Percentiles rank a stretch among this genome's conserved stretches.
Evolutionary conservation across 441 rosid genomes (phyloP).

Genomic region (Populus hybrid): DNA sequence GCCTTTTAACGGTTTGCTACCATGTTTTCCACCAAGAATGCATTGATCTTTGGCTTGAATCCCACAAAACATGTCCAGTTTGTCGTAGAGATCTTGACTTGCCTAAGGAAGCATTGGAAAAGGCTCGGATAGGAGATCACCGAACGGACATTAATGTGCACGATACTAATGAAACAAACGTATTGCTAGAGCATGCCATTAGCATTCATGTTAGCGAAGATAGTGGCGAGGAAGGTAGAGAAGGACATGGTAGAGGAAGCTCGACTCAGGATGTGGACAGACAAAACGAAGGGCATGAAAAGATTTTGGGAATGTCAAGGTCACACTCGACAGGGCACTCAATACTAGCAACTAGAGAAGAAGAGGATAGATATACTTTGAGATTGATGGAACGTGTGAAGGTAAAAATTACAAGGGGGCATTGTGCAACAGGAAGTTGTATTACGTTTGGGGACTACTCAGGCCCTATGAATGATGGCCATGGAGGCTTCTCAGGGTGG

Average conservation of each 20-base stretch:
- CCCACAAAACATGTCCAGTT: constrained; percentile 82
- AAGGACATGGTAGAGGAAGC: not conserved
- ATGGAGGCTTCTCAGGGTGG: constrained; percentile 36
- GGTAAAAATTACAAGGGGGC: constrained; percentile 44
- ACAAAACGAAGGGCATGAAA: constrained; percentile 13
- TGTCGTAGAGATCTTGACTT: constrained; percentile 71
- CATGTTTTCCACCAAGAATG: constrained; percentile 87
- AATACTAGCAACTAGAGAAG: constrained; percentile 24
- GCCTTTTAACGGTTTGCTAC: constrained; percentile 65
- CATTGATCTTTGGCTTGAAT: constrained; percentile 76
- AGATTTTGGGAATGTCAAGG: constrained; percentile 39
- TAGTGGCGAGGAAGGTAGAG: not conserved
- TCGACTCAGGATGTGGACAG: not conserved
- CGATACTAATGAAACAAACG: constrained; percentile 14
- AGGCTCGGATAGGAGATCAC: constrained; percentile 17
- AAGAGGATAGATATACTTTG: constrained; percentile 46
- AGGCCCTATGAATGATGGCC: constrained; percentile 26
- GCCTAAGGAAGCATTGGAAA: constrained; percentile 36
- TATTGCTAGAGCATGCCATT: constrained; percentile 20
- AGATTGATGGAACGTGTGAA: constrained; percentile 52
- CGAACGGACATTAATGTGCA: not conserved
- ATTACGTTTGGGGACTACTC: constrained; percentile 55
- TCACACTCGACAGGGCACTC: constrained; percentile 87
- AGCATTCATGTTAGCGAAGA: constrained; percentile 47
- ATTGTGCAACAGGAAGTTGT: constrained; percentile 55